Conservation (phyloP, 228 moss, liverwort and hornwort species). For the Sphagnum fallax region DNA sequence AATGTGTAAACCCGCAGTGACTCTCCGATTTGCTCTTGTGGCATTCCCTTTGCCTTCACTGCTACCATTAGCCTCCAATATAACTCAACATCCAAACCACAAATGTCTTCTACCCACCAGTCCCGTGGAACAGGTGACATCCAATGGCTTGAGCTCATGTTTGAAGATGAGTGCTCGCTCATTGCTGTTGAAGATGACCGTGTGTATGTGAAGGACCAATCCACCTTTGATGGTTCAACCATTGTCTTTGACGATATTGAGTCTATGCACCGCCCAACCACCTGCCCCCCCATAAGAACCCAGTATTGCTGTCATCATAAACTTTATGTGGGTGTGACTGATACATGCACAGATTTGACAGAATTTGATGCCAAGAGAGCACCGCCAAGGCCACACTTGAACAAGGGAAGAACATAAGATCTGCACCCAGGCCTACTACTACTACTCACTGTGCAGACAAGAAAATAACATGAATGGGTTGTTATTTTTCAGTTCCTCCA, state of each 20-base stretch:
- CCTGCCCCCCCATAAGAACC: slow-evolving; percentile 8
- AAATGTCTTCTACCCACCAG: slow-evolving; percentile 91
- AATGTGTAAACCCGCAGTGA: slow-evolving; percentile 56
- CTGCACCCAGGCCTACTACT: too few relatives aligned
- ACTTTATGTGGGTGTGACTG: too few relatives aligned
- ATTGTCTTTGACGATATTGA: slow-evolving; percentile 66
- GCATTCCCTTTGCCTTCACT: slow-evolving; percentile 50
- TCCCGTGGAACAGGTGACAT: slow-evolving; percentile 53
- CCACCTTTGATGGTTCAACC: slow-evolving; percentile 48
- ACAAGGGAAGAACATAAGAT: too few relatives aligned
- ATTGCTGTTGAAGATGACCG: slow-evolving; percentile 43
- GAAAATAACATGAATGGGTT: too few relatives aligned
- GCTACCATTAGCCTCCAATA: slow-evolving; percentile 89
- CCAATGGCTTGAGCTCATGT: slow-evolving; percentile 37
- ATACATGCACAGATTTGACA: too few relatives aligned
- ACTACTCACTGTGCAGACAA: too few relatives aligned
- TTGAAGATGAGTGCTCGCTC: slow-evolving; percentile 61
- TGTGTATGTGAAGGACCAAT: slow-evolving; percentile 83
- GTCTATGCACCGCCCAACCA: slow-evolving; percentile 56
- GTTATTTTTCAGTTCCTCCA: too few relatives aligned
- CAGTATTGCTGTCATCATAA: too few relatives aligned
- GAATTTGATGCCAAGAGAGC: too few relatives aligned
- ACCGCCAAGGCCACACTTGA: too few relatives aligned
- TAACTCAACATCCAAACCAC: slow-evolving; percentile 67
- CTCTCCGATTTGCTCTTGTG: slow-evolving; percentile 48